Percentiles rank a stretch among this genome's conserved stretches.
Evolutionary conservation across 148 eudicot species (phyloP).

Genomic region (Fagopyrum esculentum): DNA sequence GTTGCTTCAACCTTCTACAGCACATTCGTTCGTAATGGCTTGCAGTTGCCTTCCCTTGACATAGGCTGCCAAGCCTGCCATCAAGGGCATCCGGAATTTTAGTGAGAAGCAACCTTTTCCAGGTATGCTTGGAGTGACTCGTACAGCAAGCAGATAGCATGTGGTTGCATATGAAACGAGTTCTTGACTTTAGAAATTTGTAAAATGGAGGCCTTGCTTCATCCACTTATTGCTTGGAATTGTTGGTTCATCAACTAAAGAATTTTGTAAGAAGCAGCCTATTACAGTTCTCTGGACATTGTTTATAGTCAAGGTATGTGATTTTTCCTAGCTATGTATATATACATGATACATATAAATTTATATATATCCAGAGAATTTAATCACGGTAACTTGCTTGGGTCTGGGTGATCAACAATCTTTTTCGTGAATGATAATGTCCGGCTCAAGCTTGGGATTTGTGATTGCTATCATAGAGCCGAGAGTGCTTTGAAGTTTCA

Average conservation of each 20-base stretch:
- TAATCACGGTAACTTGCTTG: background rate
- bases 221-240: background rate
- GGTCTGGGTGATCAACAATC: background rate
- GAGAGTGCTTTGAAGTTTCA: background rate
- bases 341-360: too few relatives aligned
- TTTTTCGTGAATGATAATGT: background rate
- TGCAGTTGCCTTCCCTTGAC: too few relatives aligned
- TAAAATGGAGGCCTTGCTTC: background rate
- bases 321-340: background rate
- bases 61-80: too few relatives aligned
- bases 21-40: background rate
- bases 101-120: background rate
- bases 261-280: background rate
- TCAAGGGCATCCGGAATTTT: background rate
- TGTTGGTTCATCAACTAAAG: background rate
- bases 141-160: background rate
- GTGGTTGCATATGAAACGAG: background rate
- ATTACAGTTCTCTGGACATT: too few relatives aligned
- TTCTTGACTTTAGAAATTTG: background rate
- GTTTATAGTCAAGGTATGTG: background rate
- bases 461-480: background rate
- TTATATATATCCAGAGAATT: background rate
- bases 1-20: background rate
- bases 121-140: background rate
- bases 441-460: background rate